Evolutionary conservation across 129 eudicot genomes (phyloP), one percentile per base, ranked within the genome.

Genomic region (Helichrysum umbraculigerum): DNA sequence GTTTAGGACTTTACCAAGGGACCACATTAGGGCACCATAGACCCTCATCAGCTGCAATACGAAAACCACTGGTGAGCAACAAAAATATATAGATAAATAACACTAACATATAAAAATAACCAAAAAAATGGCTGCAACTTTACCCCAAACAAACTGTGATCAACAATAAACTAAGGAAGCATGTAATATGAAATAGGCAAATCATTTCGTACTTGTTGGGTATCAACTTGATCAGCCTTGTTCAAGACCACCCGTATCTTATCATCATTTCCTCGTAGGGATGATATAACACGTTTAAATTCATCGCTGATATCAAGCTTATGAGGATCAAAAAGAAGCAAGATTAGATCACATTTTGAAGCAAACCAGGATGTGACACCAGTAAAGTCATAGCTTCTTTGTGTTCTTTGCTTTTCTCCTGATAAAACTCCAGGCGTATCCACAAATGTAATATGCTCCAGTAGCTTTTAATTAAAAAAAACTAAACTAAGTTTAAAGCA

Each of bases 341-440:
- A 79, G 62, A 94, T 94, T 51, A 91, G 87, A 72, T 94, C 99
- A 75, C 97, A 89, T 63, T 94, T 94, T 52, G 93, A 82, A 34
- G 99, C 99, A 85, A 91, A 94, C 99, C 99, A 94, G 14, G 99
- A 89, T 12, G 91, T 94, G 60, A 91, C 97, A 62, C 99, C 99
- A 29, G 97, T 95, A 66, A 95, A 95, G 85, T 95, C 97, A 50
- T 95, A 95, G 82, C 99, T 95, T 82, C 97, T 77, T 56, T 95
- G 99, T 12, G 97, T 95, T 19, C 99, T 78, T 71, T 95, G 98
- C 77, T 95, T 91, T 82, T 95, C 99, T 59, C 99, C 97, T 14
- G 99, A 95, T 76, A 95, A 78, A 28, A 95, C 97, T 73, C 99
- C 97, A 51, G 99, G 99, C 9, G 99, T 91, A 78, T 95, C 99